These are phyloP conservation scores for Penicillium janthinellum DNA, from an alignment of 2,329 filamentous ascomycete genomes.

Conservation along the genomic window DNA sequence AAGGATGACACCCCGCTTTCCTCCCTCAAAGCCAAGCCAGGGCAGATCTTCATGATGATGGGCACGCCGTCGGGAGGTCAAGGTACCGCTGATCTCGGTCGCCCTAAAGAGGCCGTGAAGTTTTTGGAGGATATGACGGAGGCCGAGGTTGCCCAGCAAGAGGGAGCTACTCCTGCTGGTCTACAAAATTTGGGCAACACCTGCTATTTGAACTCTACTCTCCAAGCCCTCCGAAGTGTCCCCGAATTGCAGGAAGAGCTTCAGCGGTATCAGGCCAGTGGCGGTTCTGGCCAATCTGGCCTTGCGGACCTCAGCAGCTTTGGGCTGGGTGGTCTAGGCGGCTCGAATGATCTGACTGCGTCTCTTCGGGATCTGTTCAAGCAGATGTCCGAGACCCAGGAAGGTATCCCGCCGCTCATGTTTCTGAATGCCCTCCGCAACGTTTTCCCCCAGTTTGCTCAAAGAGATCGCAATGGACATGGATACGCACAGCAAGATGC, in stretches of 20 bases:
- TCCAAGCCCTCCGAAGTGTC: constrained; percentile 86
- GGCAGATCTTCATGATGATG: constrained; percentile 93
- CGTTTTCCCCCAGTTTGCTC: constrained; percentile 88
- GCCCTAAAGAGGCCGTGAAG: constrained; percentile 77
- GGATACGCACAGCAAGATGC: constrained; percentile 98
- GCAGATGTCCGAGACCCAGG: constrained; percentile 85
- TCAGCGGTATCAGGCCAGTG: constrained; percentile 58
- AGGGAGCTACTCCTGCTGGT: constrained; percentile 83
- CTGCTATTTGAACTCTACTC: constrained; percentile 95
- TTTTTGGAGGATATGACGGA: constrained; percentile 98
- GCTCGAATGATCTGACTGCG: constrained; percentile 70
- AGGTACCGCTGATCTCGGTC: constrained; percentile 60
- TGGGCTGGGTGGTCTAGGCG: constrained; percentile 60
- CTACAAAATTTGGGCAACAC: constrained; percentile 94
- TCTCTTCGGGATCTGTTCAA: constrained; percentile 83
- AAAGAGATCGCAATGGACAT: constrained; percentile 77
- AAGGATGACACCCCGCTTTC: constrained; percentile 92
- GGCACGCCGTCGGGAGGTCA: constrained; percentile 76
- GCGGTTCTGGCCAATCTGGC: constrained; percentile 33
- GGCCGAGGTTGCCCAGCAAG: constrained; percentile 80
- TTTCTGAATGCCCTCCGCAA: constrained; percentile 80
- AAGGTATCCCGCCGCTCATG: constrained; percentile 77
- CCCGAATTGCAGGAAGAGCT: constrained; percentile 87
- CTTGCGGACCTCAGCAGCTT: constrained; percentile 54
- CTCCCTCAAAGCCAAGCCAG: constrained; percentile 80